Evolutionary conservation across 2,329 filamentous ascomycete genomes (phyloP).

Genomic region (Tympanopsis confertula): DNA sequence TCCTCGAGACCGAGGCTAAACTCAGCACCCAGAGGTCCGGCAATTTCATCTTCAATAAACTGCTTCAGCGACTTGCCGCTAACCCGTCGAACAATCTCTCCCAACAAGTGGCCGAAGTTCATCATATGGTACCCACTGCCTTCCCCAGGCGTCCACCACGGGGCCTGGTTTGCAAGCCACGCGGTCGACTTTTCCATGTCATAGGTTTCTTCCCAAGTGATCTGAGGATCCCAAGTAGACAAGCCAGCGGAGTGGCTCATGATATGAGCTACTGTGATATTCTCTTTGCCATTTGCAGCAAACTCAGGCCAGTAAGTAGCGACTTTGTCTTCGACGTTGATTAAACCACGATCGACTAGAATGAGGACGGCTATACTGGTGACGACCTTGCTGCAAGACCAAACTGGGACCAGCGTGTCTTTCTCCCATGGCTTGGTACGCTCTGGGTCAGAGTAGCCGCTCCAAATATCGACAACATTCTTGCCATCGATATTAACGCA

Average conservation of each 20-base stretch:
- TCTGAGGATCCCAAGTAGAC: not conserved
- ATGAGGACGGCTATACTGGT: not conserved
- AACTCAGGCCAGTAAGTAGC: not conserved
- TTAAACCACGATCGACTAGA: not conserved
- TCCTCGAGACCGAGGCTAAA: not conserved
- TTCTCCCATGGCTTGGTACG: not conserved
- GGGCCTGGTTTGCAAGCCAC: not conserved
- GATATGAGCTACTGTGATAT: not conserved
- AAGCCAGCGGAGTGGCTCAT: not conserved
- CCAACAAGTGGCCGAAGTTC: slow-evolving; percentile 6
- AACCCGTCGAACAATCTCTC: slow-evolving; percentile 7
- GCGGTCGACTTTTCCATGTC: not conserved
- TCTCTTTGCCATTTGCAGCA: not conserved
- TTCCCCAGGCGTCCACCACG: not conserved
- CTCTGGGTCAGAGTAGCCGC: not conserved
- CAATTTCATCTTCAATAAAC: slow-evolving; percentile 8
- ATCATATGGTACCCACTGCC: not conserved
- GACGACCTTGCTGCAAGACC: not conserved
- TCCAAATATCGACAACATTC: not conserved
- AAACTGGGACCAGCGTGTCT: not conserved
- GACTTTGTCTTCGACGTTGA: not conserved
- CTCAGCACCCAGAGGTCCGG: slow-evolving; percentile 5
- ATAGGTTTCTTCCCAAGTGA: not conserved
- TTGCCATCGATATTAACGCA: not conserved
- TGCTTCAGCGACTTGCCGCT: slow-evolving; percentile 6